phyloP scores from a whole-genome alignment of 495 filamentous ascomycete species.

The Hypomontagnella monticulosa region DNA sequence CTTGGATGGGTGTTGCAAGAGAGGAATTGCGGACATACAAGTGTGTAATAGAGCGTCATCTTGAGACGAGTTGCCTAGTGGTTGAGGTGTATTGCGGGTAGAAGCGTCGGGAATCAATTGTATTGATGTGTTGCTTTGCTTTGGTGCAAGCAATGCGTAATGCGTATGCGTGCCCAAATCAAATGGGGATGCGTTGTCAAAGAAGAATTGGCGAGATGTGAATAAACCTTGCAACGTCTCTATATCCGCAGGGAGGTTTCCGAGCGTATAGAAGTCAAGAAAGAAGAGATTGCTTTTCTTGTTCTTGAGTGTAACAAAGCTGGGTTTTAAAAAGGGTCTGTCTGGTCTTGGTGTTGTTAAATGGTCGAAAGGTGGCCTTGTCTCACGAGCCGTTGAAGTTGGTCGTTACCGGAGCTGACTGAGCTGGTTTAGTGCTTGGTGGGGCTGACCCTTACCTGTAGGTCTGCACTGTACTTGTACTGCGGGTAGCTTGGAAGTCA shows the following conservation, averaged over 20 bases:
- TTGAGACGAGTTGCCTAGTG: conserved; percentile 49
- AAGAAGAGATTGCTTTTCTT: conserved; percentile 7
- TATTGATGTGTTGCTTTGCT: neutral
- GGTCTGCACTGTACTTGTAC: neutral
- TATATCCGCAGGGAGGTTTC: conserved; percentile 21
- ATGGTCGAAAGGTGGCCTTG: conserved; percentile 30
- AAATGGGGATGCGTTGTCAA: conserved; percentile 35
- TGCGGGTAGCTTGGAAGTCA: conserved; percentile 33
- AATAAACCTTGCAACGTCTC: neutral
- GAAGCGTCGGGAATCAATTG: conserved; percentile 35
- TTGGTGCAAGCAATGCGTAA: neutral
- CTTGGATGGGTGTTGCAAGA: neutral
- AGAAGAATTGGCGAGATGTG: conserved; percentile 24
- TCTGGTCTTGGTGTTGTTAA: neutral
- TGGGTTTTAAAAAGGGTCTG: neutral
- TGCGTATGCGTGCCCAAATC: conserved; percentile 30
- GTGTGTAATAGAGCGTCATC: conserved; percentile 99
- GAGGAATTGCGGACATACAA: conserved; percentile 69
- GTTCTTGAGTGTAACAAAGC: conserved; percentile 4
- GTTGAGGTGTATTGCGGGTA: conserved; percentile 9
- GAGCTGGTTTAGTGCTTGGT: conserved; percentile 30
- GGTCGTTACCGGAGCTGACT: conserved; percentile 22
- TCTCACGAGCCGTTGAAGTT: conserved; percentile 14
- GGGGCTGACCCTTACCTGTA: conserved; percentile 22
- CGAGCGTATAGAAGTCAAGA: conserved; percentile 17